phyloP scores from a whole-genome alignment of 495 filamentous ascomycete species.

The Podospora fimiseda region DNA sequence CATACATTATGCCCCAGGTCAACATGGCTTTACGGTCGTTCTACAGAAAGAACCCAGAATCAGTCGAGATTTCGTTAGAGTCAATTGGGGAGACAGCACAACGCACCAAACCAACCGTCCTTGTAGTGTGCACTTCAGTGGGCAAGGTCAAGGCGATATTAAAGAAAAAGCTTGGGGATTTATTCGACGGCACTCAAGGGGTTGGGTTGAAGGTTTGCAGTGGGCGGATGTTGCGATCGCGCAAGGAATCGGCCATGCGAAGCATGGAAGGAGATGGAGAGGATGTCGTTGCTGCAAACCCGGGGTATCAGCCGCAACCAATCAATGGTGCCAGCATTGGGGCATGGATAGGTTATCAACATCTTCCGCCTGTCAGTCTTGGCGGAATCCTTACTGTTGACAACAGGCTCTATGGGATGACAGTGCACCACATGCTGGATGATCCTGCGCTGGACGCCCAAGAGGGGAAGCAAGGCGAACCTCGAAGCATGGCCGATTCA shows the following conservation, averaged over 20 bases:
- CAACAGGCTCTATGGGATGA: conserved; percentile 80
- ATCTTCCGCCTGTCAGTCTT: conserved; percentile 82
- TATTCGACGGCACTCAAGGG: conserved; percentile 53
- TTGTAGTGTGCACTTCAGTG: conserved; percentile 69
- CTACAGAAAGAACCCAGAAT: conserved; percentile 62
- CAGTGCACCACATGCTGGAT: conserved; percentile 92
- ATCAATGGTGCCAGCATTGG: conserved; percentile 88
- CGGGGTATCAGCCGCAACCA: conserved; percentile 65
- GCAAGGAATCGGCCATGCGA: conserved; percentile 35
- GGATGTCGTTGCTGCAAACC: conserved; percentile 46
- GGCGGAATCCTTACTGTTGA: conserved; percentile 83
- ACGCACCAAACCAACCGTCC: conserved; percentile 62
- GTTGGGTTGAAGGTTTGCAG: conserved; percentile 57
- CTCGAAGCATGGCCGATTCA: conserved; percentile 22
- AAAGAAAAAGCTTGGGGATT: conserved; percentile 56
- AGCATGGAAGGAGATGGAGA: conserved; percentile 33
- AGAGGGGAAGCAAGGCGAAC: conserved; percentile 19
- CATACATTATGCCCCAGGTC: conserved; percentile 61
- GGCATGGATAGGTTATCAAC: conserved; percentile 74
- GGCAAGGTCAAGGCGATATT: conserved; percentile 63
- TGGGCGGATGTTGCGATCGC: conserved; percentile 63
- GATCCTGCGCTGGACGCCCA: conserved; percentile 57
- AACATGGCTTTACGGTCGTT: conserved; percentile 53
- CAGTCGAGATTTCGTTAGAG: conserved; percentile 66
- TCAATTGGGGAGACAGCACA: conserved; percentile 64